Evolutionary conservation across 73 alveolate genomes (phyloP), one percentile per base, ranked within the genome.

Genomic region (Blepharisma stoltei): DNA sequence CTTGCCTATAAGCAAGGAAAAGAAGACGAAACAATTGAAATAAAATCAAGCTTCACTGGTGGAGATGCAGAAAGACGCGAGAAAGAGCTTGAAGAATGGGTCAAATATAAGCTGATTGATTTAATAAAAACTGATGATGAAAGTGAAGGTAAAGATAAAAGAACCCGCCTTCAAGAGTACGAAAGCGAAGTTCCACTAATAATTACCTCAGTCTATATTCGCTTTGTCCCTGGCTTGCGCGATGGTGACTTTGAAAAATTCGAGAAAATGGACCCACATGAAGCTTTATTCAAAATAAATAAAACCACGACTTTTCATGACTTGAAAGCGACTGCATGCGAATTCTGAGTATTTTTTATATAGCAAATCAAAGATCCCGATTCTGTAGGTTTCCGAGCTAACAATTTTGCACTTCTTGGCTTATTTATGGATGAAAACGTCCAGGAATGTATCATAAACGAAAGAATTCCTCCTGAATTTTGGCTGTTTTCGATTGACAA

Each of bases 381-480:
- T 25, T 1, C 14, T 25, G 23, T 60, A 11, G 73, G 73, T 9
- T 38, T 60, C 14, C 38, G 73, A 25, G 37, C 73, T 1, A 60
- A 38, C 23, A 60, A 60, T 5, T 60, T 14, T 25, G 73, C 73
- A 14, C 0, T 60, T 0, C 46, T 60, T 20, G 73, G 5, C 46
- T 60, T 60, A 25, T 25, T 14, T 25, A 25, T 60, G 38, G 47
- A 25, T 18, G 45, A 60, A 60, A 14, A 18, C 2, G 73, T 60
- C 11, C 48, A 60, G 14, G 73, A 60, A 60, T 14, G 18, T 2
- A 5, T 60, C 45, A n/a, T 60, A 14, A 9, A 14, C 23, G n/a
- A 14, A 20, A n/a, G 73, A 20, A 60, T 60, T n/a, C 48, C 73
- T 20, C 73, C 73, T 60, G 73, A 60, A 38, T 60, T 60, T 25